Conservation (phyloP, 1,284 basidiomycete species). For the Puccinia triticina region DNA sequence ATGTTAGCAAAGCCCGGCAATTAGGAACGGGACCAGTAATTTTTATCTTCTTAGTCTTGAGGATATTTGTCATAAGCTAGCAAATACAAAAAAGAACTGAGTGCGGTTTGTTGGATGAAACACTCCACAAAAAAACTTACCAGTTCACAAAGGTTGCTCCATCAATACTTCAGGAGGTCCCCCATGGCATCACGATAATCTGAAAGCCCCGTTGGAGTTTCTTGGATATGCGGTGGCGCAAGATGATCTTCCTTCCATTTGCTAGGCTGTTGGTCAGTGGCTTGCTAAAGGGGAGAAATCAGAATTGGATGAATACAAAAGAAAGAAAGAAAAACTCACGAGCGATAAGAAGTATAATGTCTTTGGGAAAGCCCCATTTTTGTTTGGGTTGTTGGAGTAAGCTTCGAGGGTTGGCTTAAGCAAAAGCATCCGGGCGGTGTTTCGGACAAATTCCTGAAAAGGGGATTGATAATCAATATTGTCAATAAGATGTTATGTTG, state of each 20-base stretch:
- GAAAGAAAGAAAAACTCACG: too few relatives aligned
- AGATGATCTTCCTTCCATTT: neutral
- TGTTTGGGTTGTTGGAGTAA: neutral
- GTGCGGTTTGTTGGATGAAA: neutral
- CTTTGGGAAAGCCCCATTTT: conserved; percentile 1
- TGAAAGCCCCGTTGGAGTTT: neutral
- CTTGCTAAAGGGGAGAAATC: neutral
- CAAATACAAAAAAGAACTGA: neutral
- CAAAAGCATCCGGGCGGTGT: neutral
- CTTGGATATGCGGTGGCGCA: neutral
- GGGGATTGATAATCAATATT: too few relatives aligned
- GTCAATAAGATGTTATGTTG: neutral
- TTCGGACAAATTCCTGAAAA: conserved; percentile 5
- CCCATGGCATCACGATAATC: neutral
- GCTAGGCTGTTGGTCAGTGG: neutral
- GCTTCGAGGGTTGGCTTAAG: neutral
- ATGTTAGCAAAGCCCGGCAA: neutral
- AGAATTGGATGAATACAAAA: too few relatives aligned
- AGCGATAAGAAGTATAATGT: neutral
- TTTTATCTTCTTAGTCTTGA: neutral
- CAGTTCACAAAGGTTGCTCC: neutral
- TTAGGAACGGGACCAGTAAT: neutral
- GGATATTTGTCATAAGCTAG: neutral
- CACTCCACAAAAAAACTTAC: neutral
- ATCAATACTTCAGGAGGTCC: neutral